phyloP scores from a whole-genome alignment of 139 green algal genomes.

The Micractinium conductrix region DNA sequence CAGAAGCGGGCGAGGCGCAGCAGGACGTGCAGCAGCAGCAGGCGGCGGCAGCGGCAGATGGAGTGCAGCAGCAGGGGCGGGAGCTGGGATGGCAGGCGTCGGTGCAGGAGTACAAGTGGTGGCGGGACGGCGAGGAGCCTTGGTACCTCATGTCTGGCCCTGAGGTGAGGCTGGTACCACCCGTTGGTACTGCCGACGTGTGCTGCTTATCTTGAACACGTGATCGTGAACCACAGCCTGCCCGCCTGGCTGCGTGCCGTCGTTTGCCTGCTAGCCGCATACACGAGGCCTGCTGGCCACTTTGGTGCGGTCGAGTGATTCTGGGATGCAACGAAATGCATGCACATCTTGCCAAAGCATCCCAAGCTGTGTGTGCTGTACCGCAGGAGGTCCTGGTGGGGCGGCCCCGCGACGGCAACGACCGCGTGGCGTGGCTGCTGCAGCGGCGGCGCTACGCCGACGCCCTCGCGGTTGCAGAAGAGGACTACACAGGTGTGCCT shows the following conservation, averaged over 20 bases:
- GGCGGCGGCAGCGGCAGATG: background rate
- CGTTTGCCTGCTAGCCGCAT: no score
- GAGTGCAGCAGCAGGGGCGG: background rate
- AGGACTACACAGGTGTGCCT: constrained; percentile 38
- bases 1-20: constrained; percentile 34
- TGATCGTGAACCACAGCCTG: no score
- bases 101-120: constrained; percentile 51
- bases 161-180: constrained; percentile 18
- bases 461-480: constrained; percentile 75
- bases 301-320: no score
- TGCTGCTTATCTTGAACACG: no score
- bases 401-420: constrained; percentile 72
- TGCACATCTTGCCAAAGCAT: no score
- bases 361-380: no score
- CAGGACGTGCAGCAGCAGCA: constrained; percentile 16
- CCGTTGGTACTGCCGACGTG: no score
- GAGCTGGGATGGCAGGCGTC: background rate
- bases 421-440: constrained; percentile 86
- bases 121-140: constrained; percentile 68
- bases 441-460: constrained; percentile 65
- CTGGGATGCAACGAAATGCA: no score
- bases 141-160: constrained; percentile 72
- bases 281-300: no score
- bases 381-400: constrained; percentile 67
- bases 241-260: background rate